These are phyloP conservation scores for Psilocybe subaeruginosa DNA, from an alignment of 768 basidiomycete species.

Conservation along the genomic window DNA sequence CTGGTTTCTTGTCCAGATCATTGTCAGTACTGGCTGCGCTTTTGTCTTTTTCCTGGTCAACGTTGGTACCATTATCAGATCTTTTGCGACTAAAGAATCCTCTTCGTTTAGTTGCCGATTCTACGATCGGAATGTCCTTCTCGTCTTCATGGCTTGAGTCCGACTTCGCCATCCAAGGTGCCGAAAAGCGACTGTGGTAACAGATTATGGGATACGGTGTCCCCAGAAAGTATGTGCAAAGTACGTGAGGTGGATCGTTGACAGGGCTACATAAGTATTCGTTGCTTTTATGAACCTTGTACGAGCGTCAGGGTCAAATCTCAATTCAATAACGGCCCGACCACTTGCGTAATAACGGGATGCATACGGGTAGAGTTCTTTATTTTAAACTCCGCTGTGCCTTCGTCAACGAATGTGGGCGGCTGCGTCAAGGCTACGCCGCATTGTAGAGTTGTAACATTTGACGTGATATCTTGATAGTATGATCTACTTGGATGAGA, in stretches of 20 bases:
- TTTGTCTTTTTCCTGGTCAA: neutral
- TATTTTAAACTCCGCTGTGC: too few species aligned
- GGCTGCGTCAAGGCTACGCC: too few species aligned
- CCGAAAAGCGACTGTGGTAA: neutral
- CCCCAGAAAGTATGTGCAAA: neutral
- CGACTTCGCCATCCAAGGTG: neutral
- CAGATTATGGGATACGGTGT: too few species aligned
- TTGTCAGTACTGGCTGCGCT: neutral
- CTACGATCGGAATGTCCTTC: neutral
- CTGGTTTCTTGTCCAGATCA: neutral
- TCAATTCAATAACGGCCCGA: neutral
- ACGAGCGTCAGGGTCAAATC: neutral
- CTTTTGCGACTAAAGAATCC: neutral
- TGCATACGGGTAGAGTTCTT: too few species aligned
- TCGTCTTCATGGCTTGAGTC: neutral
- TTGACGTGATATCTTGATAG: too few species aligned
- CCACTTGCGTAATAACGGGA: neutral
- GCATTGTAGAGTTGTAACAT: too few species aligned
- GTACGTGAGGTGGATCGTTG: neutral
- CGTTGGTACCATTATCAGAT: neutral
- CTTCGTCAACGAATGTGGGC: too few species aligned
- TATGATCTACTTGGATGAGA: too few species aligned
- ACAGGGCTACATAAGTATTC: neutral
- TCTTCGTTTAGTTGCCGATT: neutral
- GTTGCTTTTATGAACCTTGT: neutral